Base-by-base conservation (phyloP, 306 rosid species). In the Glycine soja region DNA sequence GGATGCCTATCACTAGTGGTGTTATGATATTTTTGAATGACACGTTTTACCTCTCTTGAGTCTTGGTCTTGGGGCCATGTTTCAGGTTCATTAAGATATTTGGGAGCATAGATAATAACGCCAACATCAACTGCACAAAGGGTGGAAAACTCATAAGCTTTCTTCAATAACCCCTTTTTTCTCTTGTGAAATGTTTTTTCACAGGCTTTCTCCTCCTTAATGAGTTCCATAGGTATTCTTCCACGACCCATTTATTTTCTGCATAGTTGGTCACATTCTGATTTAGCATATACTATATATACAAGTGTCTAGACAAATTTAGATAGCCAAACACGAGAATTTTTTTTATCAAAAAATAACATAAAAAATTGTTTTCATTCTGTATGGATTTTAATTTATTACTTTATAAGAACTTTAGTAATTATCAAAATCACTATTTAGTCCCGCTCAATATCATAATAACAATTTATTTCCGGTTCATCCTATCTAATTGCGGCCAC, bases 181-280 rank as follows among this genome's bases (percentile, higher is more conserved):
- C 87, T 74, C 81, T 74, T 84, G 0, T 48, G 36, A 13, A 79
- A 84, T 74, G 84, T 84, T 50, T 73, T 50, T 63, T 68, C 79
- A 0, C 87, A 47, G 42, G 81, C 13, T 42, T 79, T 84, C 46
- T 79, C 87, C 3, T 74, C 79, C 19, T 74, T 10, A 50, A 84
- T 84, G 0, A 74, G 62, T 30, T 79, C 62, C 84, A 84, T 79
- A 2, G 74, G 9, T 84, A 79, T 57, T 69, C 78, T 79, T 84
- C 81, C 81, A 58, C 84, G 87, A 0, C 81, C 84, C 87, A n/a
- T n/a, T n/a, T n/a, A 84, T 78, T 84, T 79, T 66, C 81, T 79
- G 13, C 32, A 42, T 32, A 40, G 3, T 42, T 30, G 24, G 7
- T 14, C 4, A 19, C 65, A 58, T 19, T 58, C 38, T 19, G 40